Base-by-base conservation (phyloP, 176 grass and related monocot species). In the Tillandsia leiboldiana region DNA sequence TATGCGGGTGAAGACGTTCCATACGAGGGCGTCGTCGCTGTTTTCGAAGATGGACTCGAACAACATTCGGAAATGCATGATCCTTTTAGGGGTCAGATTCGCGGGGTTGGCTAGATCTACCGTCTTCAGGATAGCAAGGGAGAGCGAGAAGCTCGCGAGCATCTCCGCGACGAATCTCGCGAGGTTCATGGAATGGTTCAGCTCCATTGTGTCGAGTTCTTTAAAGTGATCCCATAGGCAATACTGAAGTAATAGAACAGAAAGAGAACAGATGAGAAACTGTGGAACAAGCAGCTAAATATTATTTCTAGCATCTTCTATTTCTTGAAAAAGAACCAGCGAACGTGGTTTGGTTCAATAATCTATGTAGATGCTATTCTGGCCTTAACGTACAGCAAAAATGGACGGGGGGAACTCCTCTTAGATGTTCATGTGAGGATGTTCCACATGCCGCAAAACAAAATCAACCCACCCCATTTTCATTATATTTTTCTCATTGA, bases 191-290 rank as follows among this genome's bases (percentile, higher is more conserved):
- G 86, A 92, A 26, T 74, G 73, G 64, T 73, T 87, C 49, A 87
- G 48, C 48, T 92, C 86, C 93, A 92, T 92, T 2, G 67, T 77
- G 66, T 92, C 89, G 17, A 97, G 68, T 78, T 97, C 86, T 70
- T 97, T 92, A 71, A 90, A 97, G 54, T 87, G 93, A 72, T 97
- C 93, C 89, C 93, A 92, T 66, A 97, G 65, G 70, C 89, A 87
- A 62, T 87, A 97, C 84, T 90, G 84, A 48, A 70, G 70, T 74
- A 27, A 17, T 47, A 65, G 9, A 84, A n/a, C n/a, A 76, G 49
- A 57, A 6, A 71, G 50, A 29, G 42, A 42, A 69, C 12, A 73
- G 29, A 77, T 50, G 20, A 26, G 49, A 70, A 70, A 70, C 63
- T 13, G 51, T 2, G n/a, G 82, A 12, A 15, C 76, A 51, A 50